phyloP scores from a whole-genome alignment of 83 land plant species.

The Isoetes engelmannii region DNA sequence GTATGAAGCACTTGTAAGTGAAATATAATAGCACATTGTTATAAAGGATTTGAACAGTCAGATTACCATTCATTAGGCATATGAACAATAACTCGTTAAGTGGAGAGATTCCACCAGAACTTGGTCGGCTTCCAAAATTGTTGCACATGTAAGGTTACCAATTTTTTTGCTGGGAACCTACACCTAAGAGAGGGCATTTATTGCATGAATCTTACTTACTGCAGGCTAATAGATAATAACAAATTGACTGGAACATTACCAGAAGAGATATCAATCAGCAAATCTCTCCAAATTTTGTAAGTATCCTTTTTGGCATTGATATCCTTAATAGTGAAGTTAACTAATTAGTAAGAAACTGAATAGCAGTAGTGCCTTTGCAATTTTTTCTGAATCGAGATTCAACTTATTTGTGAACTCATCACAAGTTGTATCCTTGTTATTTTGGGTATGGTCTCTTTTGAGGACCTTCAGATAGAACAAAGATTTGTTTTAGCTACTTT shows the following conservation, averaged over 20 bases:
- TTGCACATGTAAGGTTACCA: slow-evolving; percentile 20
- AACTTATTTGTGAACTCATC: too few relatives aligned
- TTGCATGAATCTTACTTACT: neutral
- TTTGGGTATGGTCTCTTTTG: too few relatives aligned
- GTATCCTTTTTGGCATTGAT: neutral
- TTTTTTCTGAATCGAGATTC: too few relatives aligned
- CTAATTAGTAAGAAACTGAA: too few relatives aligned
- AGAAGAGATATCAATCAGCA: slow-evolving; percentile 14
- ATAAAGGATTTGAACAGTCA: neutral
- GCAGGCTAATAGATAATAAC: slow-evolving; percentile 32
- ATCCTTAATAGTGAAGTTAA: too few relatives aligned
- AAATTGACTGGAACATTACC: slow-evolving; percentile 25
- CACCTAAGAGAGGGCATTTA: neutral
- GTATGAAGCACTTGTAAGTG: slow-evolving; percentile 19
- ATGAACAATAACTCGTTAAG: slow-evolving; percentile 23
- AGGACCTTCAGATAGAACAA: too few relatives aligned
- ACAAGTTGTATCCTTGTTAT: too few relatives aligned
- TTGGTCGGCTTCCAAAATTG: slow-evolving; percentile 17
- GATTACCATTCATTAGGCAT: slow-evolving; percentile 16
- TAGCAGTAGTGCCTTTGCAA: too few relatives aligned
- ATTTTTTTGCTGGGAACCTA: neutral
- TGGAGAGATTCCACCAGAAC: slow-evolving; percentile 24
- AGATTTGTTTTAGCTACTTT: too few relatives aligned
- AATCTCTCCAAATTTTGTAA: slow-evolving; percentile 14
- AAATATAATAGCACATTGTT: neutral